Base-by-base conservation (phyloP, 2,329 filamentous ascomycete genomes). In the Colletotrichum sublineola region DNA sequence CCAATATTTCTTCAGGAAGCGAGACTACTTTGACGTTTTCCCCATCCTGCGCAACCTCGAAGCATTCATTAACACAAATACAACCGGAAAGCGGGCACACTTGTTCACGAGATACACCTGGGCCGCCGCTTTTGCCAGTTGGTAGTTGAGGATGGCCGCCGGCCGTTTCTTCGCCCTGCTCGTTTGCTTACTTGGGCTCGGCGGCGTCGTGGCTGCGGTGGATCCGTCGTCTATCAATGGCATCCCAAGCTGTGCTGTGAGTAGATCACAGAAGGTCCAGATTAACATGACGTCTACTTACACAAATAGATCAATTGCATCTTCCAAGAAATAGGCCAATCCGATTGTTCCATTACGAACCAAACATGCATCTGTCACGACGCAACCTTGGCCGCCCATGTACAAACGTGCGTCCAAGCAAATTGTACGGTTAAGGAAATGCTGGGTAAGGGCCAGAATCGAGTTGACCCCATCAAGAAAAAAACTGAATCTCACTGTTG, bases 351-450 rank as follows among this genome's bases (percentile, higher is more conserved):
- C 44, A 15, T 72, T 0, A 65, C 70, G 48, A 42, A 72, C 15
- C 70, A 72, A 31, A 38, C 60, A 72, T 72, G 70, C 55, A 65
- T 72, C 8, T 72, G 70, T n/a, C 42, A 65, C 14, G 70, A 72
- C 36, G 31, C 50, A 7, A 29, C 36, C 5, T 55, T 72, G 44
- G 52, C 60, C 14, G 48, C 44, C 29, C 57, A 72, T 20, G 66
- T 72, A 2, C 60, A 72, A 60, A 60, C 56, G 2, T 73, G 71
- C 36, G 67, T 71, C 15, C 44, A 62, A 56, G 48, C 48, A 24
- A 71, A 40, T 2, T 73, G 71, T 48, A 73, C 67, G 29, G 57
- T 71, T 15, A 71, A 63, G 14, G 71, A 73, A 15, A 62, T 67
- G 67, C 36, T 73, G 2, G 67, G 71, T 73, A 20, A 66, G 71